These are phyloP conservation scores for Mycotypha africana DNA, from an alignment of 371 early-diverging fungal species.

Conservation along the genomic window DNA sequence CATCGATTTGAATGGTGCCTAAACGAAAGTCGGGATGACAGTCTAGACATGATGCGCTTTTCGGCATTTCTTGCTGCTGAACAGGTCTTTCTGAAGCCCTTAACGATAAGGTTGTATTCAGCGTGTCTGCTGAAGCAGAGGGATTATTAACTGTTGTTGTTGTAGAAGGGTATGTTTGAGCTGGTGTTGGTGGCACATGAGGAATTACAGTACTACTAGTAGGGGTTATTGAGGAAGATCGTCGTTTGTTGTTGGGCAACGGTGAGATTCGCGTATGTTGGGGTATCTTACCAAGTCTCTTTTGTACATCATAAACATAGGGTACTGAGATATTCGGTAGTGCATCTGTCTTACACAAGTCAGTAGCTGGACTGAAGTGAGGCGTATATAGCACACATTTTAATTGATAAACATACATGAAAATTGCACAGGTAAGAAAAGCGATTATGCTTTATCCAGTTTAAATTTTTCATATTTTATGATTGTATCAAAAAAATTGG, in stretches of 20 bases:
- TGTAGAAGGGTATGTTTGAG: slow-evolving; percentile 18
- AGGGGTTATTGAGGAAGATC: too few relatives aligned
- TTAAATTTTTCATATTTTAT: too few relatives aligned
- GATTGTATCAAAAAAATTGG: too few relatives aligned
- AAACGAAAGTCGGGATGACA: slow-evolving; percentile 29
- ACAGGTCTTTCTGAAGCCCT: too few relatives aligned
- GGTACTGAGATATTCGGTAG: neutral
- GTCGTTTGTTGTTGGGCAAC: slow-evolving; percentile 1
- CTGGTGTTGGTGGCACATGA: too few relatives aligned
- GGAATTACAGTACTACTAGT: too few relatives aligned
- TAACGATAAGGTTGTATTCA: neutral
- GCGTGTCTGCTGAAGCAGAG: slow-evolving; percentile 1
- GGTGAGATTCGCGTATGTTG: neutral
- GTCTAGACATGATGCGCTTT: slow-evolving; percentile 3
- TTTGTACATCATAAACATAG: slow-evolving; percentile 5
- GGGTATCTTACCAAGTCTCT: neutral
- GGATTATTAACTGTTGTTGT: slow-evolving; percentile 19
- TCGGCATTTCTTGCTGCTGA: too few relatives aligned
- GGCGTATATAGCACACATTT: slow-evolving; percentile 30
- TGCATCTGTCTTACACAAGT: too few relatives aligned
- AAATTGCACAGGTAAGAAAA: too few relatives aligned
- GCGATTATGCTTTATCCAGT: too few relatives aligned
- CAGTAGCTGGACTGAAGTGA: slow-evolving; percentile 1
- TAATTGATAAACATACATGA: slow-evolving; percentile 31
- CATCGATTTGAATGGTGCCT: slow-evolving; percentile 15